phyloP scores from a whole-genome alignment of 345 rosid species.

The Excoecaria cochinchinensis region DNA sequence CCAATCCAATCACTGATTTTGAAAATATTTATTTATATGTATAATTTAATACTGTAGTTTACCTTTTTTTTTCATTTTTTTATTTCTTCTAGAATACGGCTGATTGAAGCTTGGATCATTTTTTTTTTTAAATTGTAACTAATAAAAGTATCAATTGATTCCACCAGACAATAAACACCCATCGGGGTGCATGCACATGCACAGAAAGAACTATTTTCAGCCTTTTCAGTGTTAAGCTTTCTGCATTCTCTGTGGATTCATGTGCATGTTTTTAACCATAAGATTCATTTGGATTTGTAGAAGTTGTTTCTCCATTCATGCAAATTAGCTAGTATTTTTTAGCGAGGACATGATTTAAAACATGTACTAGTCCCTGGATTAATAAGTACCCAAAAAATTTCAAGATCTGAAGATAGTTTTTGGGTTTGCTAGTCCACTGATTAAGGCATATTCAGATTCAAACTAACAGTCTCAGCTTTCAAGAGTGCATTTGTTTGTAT shows the following conservation, averaged over 20 bases:
- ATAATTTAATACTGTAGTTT: neutral
- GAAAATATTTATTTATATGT: neutral
- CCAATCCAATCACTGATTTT: neutral
- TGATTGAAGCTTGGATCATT: neutral
- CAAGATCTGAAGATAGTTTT: neutral
- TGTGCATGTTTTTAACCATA: neutral
- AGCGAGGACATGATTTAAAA: neutral
- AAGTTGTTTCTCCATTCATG: neutral
- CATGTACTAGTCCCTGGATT: neutral
- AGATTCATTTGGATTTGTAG: neutral
- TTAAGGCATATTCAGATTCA: neutral
- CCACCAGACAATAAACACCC: neutral
- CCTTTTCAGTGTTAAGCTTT: neutral
- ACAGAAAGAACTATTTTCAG: neutral
- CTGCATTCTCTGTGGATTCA: neutral
- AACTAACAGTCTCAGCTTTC: neutral
- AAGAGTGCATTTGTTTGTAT: conserved; percentile 8
- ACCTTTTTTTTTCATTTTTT: neutral
- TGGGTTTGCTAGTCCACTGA: neutral
- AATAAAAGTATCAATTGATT: neutral
- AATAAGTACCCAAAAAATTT: neutral
- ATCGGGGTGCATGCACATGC: neutral
- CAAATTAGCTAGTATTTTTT: neutral
- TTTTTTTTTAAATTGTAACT: neutral
- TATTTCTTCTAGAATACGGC: neutral